These are phyloP conservation scores for Nothopassalora personata DNA, from an alignment of 2,329 filamentous ascomycete species.

Conservation along the genomic window DNA sequence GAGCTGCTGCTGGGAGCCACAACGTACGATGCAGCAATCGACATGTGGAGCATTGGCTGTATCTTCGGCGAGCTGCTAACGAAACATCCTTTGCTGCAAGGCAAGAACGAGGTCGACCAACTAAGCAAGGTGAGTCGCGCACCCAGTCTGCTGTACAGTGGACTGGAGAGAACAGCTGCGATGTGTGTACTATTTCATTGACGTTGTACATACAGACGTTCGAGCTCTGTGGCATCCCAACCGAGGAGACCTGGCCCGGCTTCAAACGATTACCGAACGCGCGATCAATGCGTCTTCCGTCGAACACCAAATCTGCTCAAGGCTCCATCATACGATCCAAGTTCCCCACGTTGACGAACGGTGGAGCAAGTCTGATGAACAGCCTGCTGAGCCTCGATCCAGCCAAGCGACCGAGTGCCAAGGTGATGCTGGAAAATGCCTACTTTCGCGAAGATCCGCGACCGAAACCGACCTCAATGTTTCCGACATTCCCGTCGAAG, in stretches of 20 bases:
- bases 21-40: constrained; percentile 69
- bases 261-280: constrained; percentile 87
- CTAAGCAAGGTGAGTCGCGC: constrained; percentile 55
- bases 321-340: constrained; percentile 59
- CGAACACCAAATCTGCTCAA: constrained; percentile 42
- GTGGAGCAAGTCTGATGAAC: constrained; percentile 65
- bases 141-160: constrained; percentile 17
- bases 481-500: constrained; percentile 94
- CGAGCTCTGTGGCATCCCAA: constrained; percentile 79
- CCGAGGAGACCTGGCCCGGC: constrained; percentile 73
- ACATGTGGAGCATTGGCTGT: constrained; percentile 95
- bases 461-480: constrained; percentile 85
- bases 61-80: constrained; percentile 89
- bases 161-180: constrained; percentile 27
- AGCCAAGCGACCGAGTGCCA: constrained; percentile 61
- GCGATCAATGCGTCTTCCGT: constrained; percentile 63
- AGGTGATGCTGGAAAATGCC: constrained; percentile 67
- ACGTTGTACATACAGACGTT: constrained; percentile 57
- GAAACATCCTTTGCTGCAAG: constrained; percentile 76
- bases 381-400: constrained; percentile 72
- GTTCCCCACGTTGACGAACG: constrained; percentile 75
- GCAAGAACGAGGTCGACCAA: constrained; percentile 88
- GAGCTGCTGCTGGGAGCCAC: constrained; percentile 80
- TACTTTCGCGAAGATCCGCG: constrained; percentile 89
- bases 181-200: constrained; percentile 13